Conservation (phyloP, 2,329 filamentous ascomycete genomes). For the Metarhizium guizhouense region DNA sequence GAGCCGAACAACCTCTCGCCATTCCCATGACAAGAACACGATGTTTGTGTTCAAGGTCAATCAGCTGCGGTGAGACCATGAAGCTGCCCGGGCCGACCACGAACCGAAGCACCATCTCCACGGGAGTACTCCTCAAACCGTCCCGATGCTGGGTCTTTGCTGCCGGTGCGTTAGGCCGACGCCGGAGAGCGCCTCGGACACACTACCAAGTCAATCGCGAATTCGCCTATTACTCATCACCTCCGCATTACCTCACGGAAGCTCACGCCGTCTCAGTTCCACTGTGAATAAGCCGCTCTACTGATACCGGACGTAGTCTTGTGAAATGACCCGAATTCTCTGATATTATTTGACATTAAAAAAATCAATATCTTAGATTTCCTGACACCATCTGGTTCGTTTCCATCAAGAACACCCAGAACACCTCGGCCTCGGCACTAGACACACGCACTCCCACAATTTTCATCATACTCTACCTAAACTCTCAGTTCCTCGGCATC, state of each 20-base stretch:
- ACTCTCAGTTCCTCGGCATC: not conserved
- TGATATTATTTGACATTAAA: not conserved
- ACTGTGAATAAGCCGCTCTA: not conserved
- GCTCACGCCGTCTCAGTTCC: not conserved
- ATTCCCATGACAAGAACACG: too few species aligned
- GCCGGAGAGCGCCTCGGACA: not conserved
- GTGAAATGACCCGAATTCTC: too few species aligned
- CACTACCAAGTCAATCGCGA: not conserved
- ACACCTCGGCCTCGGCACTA: too few species aligned
- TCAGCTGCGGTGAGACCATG: too few species aligned
- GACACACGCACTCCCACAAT: too few species aligned
- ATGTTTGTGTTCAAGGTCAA: too few species aligned
- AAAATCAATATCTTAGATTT: not conserved
- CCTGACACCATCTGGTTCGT: not conserved
- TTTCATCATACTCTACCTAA: too few species aligned
- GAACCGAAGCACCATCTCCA: too few species aligned
- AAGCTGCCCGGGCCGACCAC: too few species aligned
- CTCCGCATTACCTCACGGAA: not conserved
- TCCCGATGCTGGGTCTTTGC: not conserved
- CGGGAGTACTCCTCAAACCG: not conserved
- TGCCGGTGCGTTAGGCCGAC: not conserved
- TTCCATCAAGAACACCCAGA: too few species aligned
- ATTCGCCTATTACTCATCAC: not conserved
- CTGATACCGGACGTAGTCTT: too few species aligned
- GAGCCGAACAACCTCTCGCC: too few species aligned